Conservation (phyloP, 2,329 filamentous ascomycete genomes). For the Chrysoporthe cubensis region DNA sequence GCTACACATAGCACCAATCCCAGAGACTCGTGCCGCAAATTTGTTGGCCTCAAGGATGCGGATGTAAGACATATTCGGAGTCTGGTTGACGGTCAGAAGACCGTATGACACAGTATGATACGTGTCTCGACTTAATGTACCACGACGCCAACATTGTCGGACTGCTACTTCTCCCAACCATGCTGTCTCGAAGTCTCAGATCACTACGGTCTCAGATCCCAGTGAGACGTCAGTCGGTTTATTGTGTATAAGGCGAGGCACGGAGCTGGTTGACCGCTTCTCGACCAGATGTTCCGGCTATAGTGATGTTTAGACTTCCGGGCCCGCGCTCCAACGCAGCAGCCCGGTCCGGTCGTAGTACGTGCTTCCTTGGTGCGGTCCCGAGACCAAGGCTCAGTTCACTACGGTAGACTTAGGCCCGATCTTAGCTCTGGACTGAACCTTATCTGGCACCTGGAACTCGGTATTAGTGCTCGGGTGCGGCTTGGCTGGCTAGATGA, state of each 20-base stretch:
- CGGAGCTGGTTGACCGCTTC: slow-evolving; percentile 21
- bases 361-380: slow-evolving; percentile 8
- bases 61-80: not conserved
- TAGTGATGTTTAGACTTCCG: not conserved
- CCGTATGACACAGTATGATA: not conserved
- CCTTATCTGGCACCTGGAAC: not conserved
- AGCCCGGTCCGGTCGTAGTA: slow-evolving; percentile 5
- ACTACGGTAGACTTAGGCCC: not conserved
- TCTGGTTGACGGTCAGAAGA: not conserved
- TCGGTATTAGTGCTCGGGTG: not conserved
- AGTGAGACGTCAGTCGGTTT: slow-evolving; percentile 18
- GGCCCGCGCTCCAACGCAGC: slow-evolving; percentile 12
- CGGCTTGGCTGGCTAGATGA: not conserved
- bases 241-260: slow-evolving; percentile 17
- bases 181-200: not conserved
- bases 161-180: not conserved
- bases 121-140: not conserved
- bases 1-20: not conserved
- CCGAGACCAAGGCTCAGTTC: slow-evolving; percentile 4
- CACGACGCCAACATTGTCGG: slow-evolving; percentile 6
- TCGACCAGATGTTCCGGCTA: not conserved
- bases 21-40: not conserved
- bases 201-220: slow-evolving; percentile 22
- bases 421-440: slow-evolving; percentile 2
- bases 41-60: not conserved